phyloP scores from a whole-genome alignment of 768 basidiomycete genomes.

The Lyophyllum atratum region DNA sequence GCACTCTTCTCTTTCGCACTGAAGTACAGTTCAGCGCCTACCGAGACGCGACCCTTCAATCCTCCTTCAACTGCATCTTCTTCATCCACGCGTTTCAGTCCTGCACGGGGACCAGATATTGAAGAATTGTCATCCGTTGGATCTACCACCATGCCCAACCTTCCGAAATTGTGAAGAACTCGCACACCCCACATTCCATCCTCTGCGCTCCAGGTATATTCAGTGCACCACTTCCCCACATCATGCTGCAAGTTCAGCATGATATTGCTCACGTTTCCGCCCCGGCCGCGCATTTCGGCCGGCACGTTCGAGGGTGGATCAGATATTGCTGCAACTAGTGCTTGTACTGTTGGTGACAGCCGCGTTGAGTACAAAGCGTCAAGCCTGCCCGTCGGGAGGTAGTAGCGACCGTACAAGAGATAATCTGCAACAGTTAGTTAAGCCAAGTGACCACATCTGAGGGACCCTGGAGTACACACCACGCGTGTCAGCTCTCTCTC shows the following conservation, averaged over 20 bases:
- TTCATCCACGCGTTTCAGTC: conserved; percentile 85
- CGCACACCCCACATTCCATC: conserved; percentile 93
- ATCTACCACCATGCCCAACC: conserved; percentile 45
- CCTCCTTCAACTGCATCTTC: conserved; percentile 94
- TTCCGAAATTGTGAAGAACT: conserved; percentile 91
- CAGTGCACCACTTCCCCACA: conserved; percentile 88
- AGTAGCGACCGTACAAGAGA: conserved; percentile 88
- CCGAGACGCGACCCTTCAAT: conserved; percentile 84
- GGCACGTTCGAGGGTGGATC: conserved; percentile 61
- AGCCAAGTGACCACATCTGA: conserved; percentile 14
- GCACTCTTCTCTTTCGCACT: conserved; percentile 92
- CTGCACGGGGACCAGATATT: conserved; percentile 25
- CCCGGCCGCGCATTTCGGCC: conserved; percentile 43
- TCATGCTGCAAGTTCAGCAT: conserved; percentile 92
- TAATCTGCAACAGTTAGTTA: conserved; percentile 60
- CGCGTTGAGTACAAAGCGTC: conserved; percentile 90
- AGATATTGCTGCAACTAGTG: conserved; percentile 83
- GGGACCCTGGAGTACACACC: conserved; percentile 47
- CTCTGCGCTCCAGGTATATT: conserved; percentile 93
- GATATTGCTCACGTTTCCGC: conserved; percentile 60
- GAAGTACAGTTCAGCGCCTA: conserved; percentile 92
- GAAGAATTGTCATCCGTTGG: conserved; percentile 29
- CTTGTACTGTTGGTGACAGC: conserved; percentile 76
- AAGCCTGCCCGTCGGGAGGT: conserved; percentile 84
- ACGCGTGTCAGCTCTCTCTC: conserved; percentile 72